Conservation (phyloP, 2,329 filamentous ascomycete species). For the Fusarium torreyae region DNA sequence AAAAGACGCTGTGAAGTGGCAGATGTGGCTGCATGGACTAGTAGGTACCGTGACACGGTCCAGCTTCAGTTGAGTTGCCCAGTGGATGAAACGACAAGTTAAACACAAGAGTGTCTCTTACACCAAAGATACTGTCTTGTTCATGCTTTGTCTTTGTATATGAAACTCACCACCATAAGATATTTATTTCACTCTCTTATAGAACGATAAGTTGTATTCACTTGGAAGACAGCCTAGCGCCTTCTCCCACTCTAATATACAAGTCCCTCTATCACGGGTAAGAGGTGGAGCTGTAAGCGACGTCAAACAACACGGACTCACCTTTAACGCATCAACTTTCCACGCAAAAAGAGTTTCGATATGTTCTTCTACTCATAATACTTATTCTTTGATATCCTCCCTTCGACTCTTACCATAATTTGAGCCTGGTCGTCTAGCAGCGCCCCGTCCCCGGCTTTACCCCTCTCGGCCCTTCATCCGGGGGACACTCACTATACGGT, state of each 20-base stretch:
- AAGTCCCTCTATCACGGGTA: constrained; percentile 24
- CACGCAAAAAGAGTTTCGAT: constrained; percentile 24
- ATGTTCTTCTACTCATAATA: constrained; percentile 33
- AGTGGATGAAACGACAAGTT: constrained; percentile 36
- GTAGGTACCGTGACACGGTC: constrained; percentile 36
- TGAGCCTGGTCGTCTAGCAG: constrained; percentile 11
- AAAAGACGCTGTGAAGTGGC: constrained; percentile 17
- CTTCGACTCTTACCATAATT: constrained; percentile 1
- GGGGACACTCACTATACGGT: constrained; percentile 13
- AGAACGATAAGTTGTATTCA: background rate
- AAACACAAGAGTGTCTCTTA: constrained; percentile 33
- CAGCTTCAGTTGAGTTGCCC: constrained; percentile 24
- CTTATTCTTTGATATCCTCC: background rate
- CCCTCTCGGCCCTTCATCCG: constrained; percentile 32
- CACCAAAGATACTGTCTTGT: constrained; percentile 22
- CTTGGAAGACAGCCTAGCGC: background rate
- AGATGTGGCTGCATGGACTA: constrained; percentile 27
- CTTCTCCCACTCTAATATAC: constrained; percentile 21
- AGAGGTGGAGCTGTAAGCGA: constrained; percentile 39
- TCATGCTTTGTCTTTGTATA: constrained; percentile 10
- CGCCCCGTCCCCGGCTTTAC: constrained; percentile 22
- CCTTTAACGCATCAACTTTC: constrained; percentile 15
- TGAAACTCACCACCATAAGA: background rate
- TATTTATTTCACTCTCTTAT: background rate
- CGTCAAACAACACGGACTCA: constrained; percentile 28